Percentiles rank a stretch among this genome's conserved stretches.
Conservation (phyloP, 805 yeast species). For the Saccharomycopsis selenospora region DNA sequence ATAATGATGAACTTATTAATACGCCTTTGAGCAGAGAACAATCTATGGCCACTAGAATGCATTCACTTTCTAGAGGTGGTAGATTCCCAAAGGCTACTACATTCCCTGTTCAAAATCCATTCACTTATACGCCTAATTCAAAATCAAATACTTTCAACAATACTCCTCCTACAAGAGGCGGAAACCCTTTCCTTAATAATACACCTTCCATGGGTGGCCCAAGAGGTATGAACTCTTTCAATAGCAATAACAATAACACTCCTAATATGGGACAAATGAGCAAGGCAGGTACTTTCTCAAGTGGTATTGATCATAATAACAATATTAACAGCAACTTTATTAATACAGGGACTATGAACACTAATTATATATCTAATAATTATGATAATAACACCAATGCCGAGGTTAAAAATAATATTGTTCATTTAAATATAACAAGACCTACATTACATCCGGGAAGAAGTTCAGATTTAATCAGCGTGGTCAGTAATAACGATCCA, state of each 20-base stretch:
- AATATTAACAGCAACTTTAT: not conserved
- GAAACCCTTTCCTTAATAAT: not conserved
- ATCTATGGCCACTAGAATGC: not conserved
- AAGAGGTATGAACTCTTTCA: not conserved
- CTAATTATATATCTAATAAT: no score
- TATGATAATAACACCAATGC: no score
- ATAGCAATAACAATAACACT: not conserved
- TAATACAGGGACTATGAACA: not conserved
- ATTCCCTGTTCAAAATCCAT: no score
- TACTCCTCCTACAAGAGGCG: not conserved
- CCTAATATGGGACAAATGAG: no score
- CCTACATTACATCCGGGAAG: not conserved
- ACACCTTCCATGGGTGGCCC: not conserved
- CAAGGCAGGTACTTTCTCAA: not conserved
- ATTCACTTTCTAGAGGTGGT: not conserved
- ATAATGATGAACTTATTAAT: not conserved
- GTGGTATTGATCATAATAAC: not conserved
- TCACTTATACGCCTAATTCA: not conserved
- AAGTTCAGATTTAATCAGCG: constrained; percentile 16
- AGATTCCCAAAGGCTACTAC: not conserved
- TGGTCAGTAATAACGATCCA: constrained; percentile 11
- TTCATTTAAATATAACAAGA: not conserved
- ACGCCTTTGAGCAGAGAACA: not conserved
- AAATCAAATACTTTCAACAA: not conserved
- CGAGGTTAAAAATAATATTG: not conserved